Percentiles rank a stretch among this genome's conserved stretches.
These are phyloP conservation scores for Botrytis paeoniae DNA, from an alignment of 2,329 filamentous ascomycete species.

Conservation along the genomic window DNA sequence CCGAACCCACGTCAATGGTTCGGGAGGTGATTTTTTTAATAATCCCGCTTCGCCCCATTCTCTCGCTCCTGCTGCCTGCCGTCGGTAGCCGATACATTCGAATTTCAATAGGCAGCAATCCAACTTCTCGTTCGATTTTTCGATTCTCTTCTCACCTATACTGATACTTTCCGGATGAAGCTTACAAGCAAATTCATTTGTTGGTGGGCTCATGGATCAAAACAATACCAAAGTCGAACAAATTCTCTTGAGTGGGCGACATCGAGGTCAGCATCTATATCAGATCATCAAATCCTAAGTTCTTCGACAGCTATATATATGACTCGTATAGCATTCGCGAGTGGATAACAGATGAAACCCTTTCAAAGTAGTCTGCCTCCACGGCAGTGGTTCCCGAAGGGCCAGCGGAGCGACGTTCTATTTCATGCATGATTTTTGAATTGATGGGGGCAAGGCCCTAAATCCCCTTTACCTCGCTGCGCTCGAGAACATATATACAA, in stretches of 20 bases:
- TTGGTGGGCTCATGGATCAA: background rate
- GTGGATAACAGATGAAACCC: background rate
- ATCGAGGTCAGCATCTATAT: background rate
- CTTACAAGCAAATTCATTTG: background rate
- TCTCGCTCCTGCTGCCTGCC: background rate
- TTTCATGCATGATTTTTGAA: background rate
- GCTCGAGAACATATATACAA: background rate
- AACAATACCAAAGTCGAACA: background rate
- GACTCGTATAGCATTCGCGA: background rate
- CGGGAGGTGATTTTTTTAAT: background rate
- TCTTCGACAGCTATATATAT: background rate
- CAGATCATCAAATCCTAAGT: background rate
- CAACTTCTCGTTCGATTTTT: background rate
- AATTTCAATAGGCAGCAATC: background rate
- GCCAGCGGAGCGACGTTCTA: background rate
- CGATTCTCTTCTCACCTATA: background rate
- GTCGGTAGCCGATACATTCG: background rate
- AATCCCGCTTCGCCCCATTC: background rate
- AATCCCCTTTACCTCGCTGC: background rate
- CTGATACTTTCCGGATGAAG: background rate
- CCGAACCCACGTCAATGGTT: background rate
- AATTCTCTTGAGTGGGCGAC: background rate
- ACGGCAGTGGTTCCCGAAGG: background rate
- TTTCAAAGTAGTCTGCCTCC: background rate
- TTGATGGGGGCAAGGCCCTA: background rate